These are phyloP conservation scores for Sindora glabra DNA, from an alignment of 306 rosid genomes.

Conservation along the genomic window DNA sequence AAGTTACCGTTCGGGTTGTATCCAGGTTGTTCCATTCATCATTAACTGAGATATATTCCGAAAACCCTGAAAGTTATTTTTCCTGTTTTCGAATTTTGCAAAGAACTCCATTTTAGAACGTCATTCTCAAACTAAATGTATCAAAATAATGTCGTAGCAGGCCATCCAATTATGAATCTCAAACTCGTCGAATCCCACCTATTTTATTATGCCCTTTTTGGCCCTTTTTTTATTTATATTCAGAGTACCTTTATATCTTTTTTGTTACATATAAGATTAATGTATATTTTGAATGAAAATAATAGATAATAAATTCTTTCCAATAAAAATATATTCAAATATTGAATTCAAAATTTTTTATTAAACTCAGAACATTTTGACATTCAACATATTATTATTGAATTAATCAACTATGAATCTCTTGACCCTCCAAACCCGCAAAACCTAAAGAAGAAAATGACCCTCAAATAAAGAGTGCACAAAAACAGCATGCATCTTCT, in stretches of 20 bases:
- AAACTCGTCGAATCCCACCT: not conserved
- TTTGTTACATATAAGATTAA: too few relatives aligned
- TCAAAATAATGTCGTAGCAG: not conserved
- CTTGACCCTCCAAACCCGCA: not conserved
- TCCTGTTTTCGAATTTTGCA: not conserved
- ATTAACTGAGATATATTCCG: not conserved
- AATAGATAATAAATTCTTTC: too few relatives aligned
- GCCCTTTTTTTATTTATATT: too few relatives aligned
- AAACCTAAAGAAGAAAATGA: constrained; percentile 1
- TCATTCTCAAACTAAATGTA: not conserved
- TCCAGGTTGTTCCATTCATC: constrained; percentile 11
- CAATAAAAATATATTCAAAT: too few relatives aligned
- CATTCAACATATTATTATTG: too few relatives aligned
- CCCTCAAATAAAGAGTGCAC: constrained; percentile 7
- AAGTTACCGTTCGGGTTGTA: not conserved
- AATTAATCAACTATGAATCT: too few relatives aligned
- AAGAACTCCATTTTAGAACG: not conserved
- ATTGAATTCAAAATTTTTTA: too few relatives aligned
- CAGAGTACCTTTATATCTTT: too few relatives aligned
- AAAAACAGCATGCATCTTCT: constrained; percentile 17
- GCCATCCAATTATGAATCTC: not conserved
- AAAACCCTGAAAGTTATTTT: not conserved
- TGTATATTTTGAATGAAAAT: too few relatives aligned
- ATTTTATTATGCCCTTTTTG: not conserved
- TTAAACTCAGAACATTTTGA: too few relatives aligned